phyloP scores from a whole-genome alignment of 345 rosid species.

The Murraya koenigii region DNA sequence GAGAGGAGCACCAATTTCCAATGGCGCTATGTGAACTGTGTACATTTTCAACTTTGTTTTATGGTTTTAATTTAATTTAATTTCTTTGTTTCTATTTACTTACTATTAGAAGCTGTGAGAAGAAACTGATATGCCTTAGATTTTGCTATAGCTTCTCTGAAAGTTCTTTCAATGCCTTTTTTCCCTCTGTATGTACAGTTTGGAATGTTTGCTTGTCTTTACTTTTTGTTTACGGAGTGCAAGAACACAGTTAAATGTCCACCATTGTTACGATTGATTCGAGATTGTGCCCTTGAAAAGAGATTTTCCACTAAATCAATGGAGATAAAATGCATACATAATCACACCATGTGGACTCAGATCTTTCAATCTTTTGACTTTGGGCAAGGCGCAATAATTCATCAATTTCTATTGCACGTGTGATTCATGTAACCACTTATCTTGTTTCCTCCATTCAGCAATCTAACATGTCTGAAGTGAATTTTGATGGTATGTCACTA shows the following conservation, averaged over 20 bases:
- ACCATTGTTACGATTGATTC: constrained; percentile 3
- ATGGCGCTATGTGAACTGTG: constrained; percentile 28
- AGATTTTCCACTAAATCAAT: constrained; percentile 19
- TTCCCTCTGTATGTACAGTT: constrained; percentile 22
- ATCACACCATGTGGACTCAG: not conserved
- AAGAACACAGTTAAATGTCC: not conserved
- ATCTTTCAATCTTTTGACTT: constrained; percentile 2
- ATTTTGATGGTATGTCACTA: not conserved
- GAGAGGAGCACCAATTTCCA: constrained; percentile 62
- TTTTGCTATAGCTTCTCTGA: constrained; percentile 12
- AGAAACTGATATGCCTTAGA: constrained; percentile 15
- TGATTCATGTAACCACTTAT: not conserved
- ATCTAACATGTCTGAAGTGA: not conserved
- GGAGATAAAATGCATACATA: not conserved
- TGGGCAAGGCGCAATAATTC: not conserved
- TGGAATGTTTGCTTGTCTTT: constrained; percentile 32
- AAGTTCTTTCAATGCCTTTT: constrained; percentile 3
- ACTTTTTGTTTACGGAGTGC: constrained; percentile 13
- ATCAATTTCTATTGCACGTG: constrained; percentile 1
- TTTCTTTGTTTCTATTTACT: constrained; percentile 13
- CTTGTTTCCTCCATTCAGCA: not conserved
- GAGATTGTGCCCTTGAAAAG: constrained; percentile 17
- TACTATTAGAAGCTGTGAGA: not conserved
- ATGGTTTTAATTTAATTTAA: not conserved
- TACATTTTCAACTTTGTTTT: constrained; percentile 10